Evolutionary conservation across 2,329 filamentous ascomycete genomes (phyloP).

Genomic region (Colletotrichum tropicale): DNA sequence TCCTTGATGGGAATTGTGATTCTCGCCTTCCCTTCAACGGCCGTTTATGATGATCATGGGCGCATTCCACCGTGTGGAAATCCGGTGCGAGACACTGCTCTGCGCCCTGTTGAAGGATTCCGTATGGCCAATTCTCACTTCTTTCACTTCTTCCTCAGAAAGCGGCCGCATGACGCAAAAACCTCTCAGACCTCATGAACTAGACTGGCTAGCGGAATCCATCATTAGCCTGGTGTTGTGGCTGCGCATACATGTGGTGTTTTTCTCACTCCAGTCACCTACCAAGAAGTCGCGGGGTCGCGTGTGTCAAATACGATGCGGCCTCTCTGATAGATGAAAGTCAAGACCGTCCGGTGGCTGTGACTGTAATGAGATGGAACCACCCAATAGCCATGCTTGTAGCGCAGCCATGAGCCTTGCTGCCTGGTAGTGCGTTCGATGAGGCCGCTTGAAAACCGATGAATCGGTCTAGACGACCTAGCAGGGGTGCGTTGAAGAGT

Average conservation of each 20-base stretch:
- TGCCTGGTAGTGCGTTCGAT: neutral
- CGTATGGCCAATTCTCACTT: neutral
- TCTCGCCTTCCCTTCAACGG: neutral
- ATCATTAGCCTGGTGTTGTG: neutral
- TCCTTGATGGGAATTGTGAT: neutral
- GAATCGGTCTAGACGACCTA: neutral
- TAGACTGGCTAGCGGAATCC: neutral
- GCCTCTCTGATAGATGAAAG: neutral
- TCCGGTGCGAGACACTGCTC: neutral
- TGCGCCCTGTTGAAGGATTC: neutral
- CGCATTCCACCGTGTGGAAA: neutral
- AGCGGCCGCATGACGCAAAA: neutral
- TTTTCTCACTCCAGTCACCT: neutral
- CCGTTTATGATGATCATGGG: neutral
- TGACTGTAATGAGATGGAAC: neutral
- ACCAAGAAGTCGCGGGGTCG: neutral
- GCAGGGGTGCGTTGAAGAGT: constrained; percentile 1
- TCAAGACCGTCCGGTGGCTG: neutral
- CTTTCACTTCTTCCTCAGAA: neutral
- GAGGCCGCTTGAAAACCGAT: neutral
- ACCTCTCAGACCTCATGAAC: neutral
- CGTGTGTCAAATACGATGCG: neutral
- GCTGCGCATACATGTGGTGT: neutral
- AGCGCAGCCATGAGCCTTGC: neutral
- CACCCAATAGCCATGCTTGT: neutral